Conservation (phyloP, 768 basidiomycete genomes). For the Pleurotus citrinopileatus region DNA sequence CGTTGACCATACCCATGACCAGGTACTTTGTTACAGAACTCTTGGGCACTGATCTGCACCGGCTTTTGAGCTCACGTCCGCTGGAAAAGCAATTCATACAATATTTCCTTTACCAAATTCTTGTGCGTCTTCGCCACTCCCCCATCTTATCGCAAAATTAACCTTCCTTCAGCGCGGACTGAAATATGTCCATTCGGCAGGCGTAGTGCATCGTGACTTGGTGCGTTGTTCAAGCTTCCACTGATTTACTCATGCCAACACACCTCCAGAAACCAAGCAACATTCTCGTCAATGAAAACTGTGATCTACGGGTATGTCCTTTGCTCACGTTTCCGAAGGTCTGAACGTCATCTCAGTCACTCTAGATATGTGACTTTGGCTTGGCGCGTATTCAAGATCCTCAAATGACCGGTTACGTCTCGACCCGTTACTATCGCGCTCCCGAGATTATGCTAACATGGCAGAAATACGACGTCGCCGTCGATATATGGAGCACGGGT, state of each 20-base stretch:
- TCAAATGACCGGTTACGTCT: constrained; percentile 99
- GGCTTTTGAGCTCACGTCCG: constrained; percentile 92
- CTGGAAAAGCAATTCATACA: constrained; percentile 99
- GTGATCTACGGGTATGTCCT: constrained; percentile 84
- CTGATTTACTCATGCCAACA: background rate
- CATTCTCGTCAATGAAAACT: constrained; percentile 99
- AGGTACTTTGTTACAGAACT: constrained; percentile 99
- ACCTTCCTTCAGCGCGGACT: constrained; percentile 73
- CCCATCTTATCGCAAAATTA: constrained; percentile 4
- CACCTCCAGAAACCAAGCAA: constrained; percentile 89
- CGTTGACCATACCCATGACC: constrained; percentile 9
- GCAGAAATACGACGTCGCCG: constrained; percentile 99
- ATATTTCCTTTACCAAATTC: constrained; percentile 98
- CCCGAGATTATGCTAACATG: constrained; percentile 99
- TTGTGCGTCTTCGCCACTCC: constrained; percentile 50
- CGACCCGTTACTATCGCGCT: constrained; percentile 97
- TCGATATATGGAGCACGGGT: constrained; percentile 99
- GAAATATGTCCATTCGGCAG: constrained; percentile 99
- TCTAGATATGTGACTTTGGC: constrained; percentile 97
- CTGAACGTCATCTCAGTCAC: constrained; percentile 13
- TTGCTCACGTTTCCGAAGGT: background rate
- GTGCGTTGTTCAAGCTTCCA: constrained; percentile 38
- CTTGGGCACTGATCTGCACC: constrained; percentile 96
- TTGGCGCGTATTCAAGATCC: constrained; percentile 98
- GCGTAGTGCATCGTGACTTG: constrained; percentile 96